Percentiles rank a stretch among this genome's conserved stretches.
These are phyloP conservation scores for Sanghuangporus weigelae DNA, from an alignment of 1,284 basidiomycete species.

Conservation along the genomic window DNA sequence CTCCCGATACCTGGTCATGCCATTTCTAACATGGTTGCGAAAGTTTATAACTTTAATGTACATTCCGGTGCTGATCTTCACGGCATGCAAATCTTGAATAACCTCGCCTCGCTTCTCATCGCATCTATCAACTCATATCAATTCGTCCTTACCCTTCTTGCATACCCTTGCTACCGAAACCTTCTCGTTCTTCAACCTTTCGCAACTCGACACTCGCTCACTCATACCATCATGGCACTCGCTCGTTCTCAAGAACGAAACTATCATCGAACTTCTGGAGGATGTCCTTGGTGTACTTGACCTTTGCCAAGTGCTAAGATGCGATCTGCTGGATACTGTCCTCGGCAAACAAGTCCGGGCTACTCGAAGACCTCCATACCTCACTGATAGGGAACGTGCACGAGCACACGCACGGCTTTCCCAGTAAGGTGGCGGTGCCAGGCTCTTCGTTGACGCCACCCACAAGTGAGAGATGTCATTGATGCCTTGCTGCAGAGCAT, in stretches of 20 bases:
- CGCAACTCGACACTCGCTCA: conserved; percentile 82
- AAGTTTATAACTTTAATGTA: neutral
- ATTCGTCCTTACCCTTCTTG: conserved; percentile 89
- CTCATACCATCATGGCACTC: conserved; percentile 87
- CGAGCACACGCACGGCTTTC: no score
- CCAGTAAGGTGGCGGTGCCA: no score
- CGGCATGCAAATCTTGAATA: conserved; percentile 77
- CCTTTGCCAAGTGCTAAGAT: conserved; percentile 85
- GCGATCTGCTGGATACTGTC: conserved; percentile 75
- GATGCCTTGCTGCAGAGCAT: no score
- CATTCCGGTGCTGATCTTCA: conserved; percentile 75
- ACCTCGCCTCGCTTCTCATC: conserved; percentile 82
- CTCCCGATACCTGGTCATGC: conserved; percentile 56
- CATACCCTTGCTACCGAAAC: conserved; percentile 82
- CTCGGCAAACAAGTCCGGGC: conserved; percentile 36
- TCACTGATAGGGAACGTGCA: conserved; percentile 71
- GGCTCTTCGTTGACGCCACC: no score
- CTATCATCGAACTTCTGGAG: conserved; percentile 82
- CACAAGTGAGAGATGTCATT: no score
- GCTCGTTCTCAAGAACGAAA: conserved; percentile 93
- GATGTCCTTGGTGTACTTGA: conserved; percentile 91
- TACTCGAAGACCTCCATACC: conserved; percentile 38
- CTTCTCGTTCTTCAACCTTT: conserved; percentile 83
- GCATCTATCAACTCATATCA: conserved; percentile 93
- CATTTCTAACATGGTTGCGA: conserved; percentile 43